Base-by-base conservation (phyloP, 2,329 filamentous ascomycete genomes). In the Diaporthe eres region DNA sequence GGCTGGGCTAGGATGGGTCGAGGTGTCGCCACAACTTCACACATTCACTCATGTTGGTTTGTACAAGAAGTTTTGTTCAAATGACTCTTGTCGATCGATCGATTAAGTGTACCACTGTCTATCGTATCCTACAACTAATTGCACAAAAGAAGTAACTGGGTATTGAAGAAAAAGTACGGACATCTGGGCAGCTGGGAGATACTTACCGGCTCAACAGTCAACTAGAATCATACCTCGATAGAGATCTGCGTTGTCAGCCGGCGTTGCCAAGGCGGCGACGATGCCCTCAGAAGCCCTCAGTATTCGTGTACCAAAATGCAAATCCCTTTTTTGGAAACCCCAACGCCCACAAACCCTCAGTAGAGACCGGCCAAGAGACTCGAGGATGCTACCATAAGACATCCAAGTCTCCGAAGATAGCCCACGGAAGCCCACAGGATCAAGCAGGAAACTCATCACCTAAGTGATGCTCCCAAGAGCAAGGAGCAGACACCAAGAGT, bases 401-500 rank as follows among this genome's bases (percentile, higher is more conserved):
- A 74, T 77, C 77, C 77, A 49, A 39, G 57, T 70, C 71, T 71
- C 75, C 73, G 47, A 37, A 74, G 74, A 78, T 74, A 57, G 73
- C 79, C 78, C 79, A 77, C 79, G 76, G 78, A 72, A 78, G 75
- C 78, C 78, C 78, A 76, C 78, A 78, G 57, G 73, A 77, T 74
- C 71, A 73, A 73, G 71, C 58, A 78, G 78, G 77, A 77, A 80
- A 80, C 80, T 77, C 79, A 79, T 78, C 78, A 77, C 77, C 72
- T 73, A 60, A 72, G 63, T 75, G 39, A 76, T 78, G 72, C 72
- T 61, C 73, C 71, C 74, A 81, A 80, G 80, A 81, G 80, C 80
- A 81, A 81, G 81, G 80, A 82, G 82, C 81, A 76, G 65, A 75
- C 76, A 76, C 74, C 25, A n/a, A 51, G 9, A 68, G 77, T 78